Evolutionary conservation across 176 grass and related monocot species (phyloP), one percentile per base, ranked within the genome.

Genomic region (Panicum miliaceum): DNA sequence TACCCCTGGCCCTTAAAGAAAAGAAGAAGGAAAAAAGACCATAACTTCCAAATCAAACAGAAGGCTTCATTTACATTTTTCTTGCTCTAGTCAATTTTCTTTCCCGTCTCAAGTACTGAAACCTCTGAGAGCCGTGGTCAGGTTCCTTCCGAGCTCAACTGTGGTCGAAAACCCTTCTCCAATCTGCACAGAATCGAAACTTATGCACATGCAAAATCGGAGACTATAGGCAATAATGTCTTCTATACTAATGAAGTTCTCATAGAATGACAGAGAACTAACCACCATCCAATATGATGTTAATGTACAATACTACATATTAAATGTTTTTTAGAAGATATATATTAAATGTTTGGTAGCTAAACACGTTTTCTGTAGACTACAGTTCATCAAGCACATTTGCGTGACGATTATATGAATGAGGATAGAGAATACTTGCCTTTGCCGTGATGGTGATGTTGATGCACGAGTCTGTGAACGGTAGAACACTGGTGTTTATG

Each of bases 101-200:
- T 82, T 53, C 32, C 50, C 2, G 0, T n/a, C 37, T 95, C 68
- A 96, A 35, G 16, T 46, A 20, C 29, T 35, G 64, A 90, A 89
- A 46, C 74, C 37, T 82, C 47, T 81, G n/a, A 97, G 84, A 37
- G 88, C 70, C 13, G 57, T 35, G 15, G 40, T 91, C 59, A 97
- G 70, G 75, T 87, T 97, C 22, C 71, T 88, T 61, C 92, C 83
- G 41, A 97, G 86, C 53, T 94, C 90, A 50, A 4, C 75, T 14
- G 75, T 68, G 61, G 92, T 86, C 13, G 73, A 77, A 70, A 97
- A 97, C 12, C 84, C 92, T 59, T 88, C 90, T 48, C 92, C 94
- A 53, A 89, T 88, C 94, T 97, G 88, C 77, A 88, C 16, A 56
- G 64, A 74, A 73, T 2, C 4, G 0, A 70, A 54, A 76, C 2